phyloP scores from a whole-genome alignment of 495 filamentous ascomycete genomes.

The Entonaema liquescens region DNA sequence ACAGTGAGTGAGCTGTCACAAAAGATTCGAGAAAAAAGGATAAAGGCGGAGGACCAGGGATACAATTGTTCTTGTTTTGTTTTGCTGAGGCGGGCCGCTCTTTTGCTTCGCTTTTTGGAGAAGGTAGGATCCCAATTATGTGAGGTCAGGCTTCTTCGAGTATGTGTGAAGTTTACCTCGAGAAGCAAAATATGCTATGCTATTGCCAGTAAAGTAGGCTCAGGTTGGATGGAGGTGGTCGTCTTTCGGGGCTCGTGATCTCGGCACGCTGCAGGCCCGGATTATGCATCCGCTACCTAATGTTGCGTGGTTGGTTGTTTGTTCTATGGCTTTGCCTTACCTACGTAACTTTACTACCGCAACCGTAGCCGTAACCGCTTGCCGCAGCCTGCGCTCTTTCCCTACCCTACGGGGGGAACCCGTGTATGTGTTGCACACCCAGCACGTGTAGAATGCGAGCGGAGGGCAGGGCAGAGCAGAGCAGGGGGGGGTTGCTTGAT shows the following conservation, averaged over 20 bases:
- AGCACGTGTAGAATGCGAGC: slow-evolving; percentile 10
- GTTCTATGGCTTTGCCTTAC: background rate
- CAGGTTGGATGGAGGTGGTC: slow-evolving; percentile 3
- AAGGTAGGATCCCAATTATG: slow-evolving; percentile 20
- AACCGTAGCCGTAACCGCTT: background rate
- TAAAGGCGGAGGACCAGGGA: background rate
- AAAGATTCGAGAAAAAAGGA: background rate
- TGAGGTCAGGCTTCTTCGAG: slow-evolving; percentile 8
- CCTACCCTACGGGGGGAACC: background rate
- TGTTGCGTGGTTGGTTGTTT: slow-evolving; percentile 36
- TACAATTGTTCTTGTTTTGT: background rate
- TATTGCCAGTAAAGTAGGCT: background rate
- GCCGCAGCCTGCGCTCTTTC: background rate
- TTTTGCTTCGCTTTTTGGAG: slow-evolving; percentile 2
- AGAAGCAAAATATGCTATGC: too few species aligned
- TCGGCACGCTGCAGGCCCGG: slow-evolving; percentile 32
- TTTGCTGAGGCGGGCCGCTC: background rate
- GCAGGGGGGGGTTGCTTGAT: background rate
- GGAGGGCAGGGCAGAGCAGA: background rate
- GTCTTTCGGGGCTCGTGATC: slow-evolving; percentile 35
- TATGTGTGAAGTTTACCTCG: background rate
- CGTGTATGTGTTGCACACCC: background rate
- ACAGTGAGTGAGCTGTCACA: too few species aligned
- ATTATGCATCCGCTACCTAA: slow-evolving; percentile 26
- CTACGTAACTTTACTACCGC: background rate